These are phyloP conservation scores for Apocynum venetum DNA, from an alignment of 257 asterid genomes.

Conservation along the genomic window DNA sequence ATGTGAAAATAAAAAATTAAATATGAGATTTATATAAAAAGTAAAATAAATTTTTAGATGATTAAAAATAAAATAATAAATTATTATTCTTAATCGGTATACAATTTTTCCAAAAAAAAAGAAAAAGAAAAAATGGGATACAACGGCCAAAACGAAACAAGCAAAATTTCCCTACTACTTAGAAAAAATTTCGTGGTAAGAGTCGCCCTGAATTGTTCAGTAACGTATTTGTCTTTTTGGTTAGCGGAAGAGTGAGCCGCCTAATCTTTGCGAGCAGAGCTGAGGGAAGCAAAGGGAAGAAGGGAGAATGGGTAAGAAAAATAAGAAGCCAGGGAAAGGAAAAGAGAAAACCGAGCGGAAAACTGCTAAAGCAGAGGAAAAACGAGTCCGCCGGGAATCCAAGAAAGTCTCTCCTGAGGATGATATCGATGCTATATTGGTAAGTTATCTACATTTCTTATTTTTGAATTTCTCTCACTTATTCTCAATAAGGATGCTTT, in stretches of 20 bases:
- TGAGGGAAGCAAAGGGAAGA: not conserved
- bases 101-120: too few relatives aligned
- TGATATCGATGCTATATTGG: conserved; percentile 96
- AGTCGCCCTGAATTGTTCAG: too few relatives aligned
- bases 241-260: conserved; percentile 13
- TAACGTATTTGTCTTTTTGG: too few relatives aligned
- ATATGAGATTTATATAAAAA: too few relatives aligned
- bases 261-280: not conserved
- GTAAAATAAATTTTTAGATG: too few relatives aligned
- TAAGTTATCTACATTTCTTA: conserved; percentile 5
- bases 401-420: conserved; percentile 94
- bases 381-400: conserved; percentile 77
- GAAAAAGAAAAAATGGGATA: too few relatives aligned
- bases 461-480: not conserved
- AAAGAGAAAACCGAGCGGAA: conserved; percentile 91
- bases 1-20: too few relatives aligned
- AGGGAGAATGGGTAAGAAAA: conserved; percentile 78
- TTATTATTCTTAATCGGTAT: too few relatives aligned
- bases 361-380: conserved; percentile 85
- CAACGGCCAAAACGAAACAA: too few relatives aligned
- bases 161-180: too few relatives aligned
- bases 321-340: conserved; percentile 91
- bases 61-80: too few relatives aligned
- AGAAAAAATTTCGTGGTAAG: too few relatives aligned
- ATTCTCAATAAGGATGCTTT: not conserved